These are phyloP conservation scores for Vitis cinerea DNA, from an alignment of 164 flowering plant genomes.

Conservation along the genomic window DNA sequence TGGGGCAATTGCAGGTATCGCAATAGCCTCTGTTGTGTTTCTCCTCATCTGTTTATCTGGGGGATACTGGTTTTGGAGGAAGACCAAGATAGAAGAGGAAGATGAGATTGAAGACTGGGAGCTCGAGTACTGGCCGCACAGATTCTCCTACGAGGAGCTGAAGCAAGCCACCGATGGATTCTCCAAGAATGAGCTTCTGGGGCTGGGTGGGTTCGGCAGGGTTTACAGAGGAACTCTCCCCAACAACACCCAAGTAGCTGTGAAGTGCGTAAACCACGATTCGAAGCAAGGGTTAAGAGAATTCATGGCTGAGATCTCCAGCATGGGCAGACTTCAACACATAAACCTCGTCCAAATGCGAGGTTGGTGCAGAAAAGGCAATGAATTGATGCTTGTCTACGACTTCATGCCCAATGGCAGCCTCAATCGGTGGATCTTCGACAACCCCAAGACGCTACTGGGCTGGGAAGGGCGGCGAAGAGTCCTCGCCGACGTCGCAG, in stretches of 20 bases:
- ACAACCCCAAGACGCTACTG: conserved; percentile 34
- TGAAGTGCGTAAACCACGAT: conserved; percentile 75
- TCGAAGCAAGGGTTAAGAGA: conserved; percentile 77
- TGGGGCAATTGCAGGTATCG: conserved; percentile 58
- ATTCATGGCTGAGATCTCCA: conserved; percentile 79
- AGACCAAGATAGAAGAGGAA: conserved; percentile 27
- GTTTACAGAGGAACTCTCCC: conserved; percentile 57
- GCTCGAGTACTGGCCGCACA: conserved; percentile 65
- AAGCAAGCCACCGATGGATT: conserved; percentile 51
- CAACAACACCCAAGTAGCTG: conserved; percentile 48
- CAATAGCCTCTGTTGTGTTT: conserved; percentile 31
- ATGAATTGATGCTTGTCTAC: conserved; percentile 61
- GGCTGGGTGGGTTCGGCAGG: conserved; percentile 71
- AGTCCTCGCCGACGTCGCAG: conserved; percentile 63
- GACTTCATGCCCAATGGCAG: conserved; percentile 81
- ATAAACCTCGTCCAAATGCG: conserved; percentile 63
- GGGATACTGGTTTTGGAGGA: conserved; percentile 39
- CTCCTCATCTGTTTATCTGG: conserved; percentile 15
- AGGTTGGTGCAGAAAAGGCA: conserved; percentile 68
- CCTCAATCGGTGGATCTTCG: conserved; percentile 61
- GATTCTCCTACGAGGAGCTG: conserved; percentile 59
- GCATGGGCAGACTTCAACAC: conserved; percentile 72
- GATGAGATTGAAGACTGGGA: conserved; percentile 67
- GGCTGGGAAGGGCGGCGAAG: conserved; percentile 50
- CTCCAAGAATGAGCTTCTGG: conserved; percentile 43